Evolutionary conservation across 441 rosid genomes (phyloP).

Genomic region (Lepidium campestre): DNA sequence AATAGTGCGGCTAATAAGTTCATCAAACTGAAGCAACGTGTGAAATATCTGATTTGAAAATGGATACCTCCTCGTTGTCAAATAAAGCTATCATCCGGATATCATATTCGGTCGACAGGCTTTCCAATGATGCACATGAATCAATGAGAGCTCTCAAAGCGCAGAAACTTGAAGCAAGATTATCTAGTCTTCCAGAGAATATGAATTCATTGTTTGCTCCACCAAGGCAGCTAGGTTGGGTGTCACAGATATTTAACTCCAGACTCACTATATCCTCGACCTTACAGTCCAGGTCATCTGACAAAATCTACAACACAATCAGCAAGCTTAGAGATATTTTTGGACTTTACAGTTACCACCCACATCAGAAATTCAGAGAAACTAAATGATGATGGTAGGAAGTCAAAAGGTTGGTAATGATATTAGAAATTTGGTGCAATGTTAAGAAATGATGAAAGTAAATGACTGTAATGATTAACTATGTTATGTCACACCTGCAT

Average conservation of each 20-base stretch:
- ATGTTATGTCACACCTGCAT: slow-evolving; percentile 52
- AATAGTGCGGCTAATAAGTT: neutral
- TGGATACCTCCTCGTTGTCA: slow-evolving; percentile 90
- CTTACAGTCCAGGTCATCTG: slow-evolving; percentile 60
- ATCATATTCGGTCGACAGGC: slow-evolving; percentile 57
- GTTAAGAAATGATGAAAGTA: neutral
- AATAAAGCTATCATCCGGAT: slow-evolving; percentile 86
- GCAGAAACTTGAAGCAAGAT: slow-evolving; percentile 90
- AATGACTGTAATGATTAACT: neutral
- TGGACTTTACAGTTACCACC: neutral
- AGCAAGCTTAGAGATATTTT: neutral
- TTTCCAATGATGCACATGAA: slow-evolving; percentile 47
- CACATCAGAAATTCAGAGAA: neutral
- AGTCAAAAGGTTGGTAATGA: neutral
- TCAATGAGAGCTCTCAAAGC: slow-evolving; percentile 87
- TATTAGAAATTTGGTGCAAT: neutral
- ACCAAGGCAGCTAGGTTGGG: slow-evolving; percentile 95
- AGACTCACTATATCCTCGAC: slow-evolving; percentile 63
- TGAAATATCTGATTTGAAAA: neutral
- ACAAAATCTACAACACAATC: slow-evolving; percentile 49
- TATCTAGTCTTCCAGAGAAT: slow-evolving; percentile 91
- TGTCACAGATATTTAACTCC: slow-evolving; percentile 90
- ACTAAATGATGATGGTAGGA: neutral
- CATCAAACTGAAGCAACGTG: slow-evolving; percentile 11
- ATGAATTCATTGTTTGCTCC: slow-evolving; percentile 88